Evolutionary conservation across 2,329 filamentous ascomycete species (phyloP).

Genomic region (Atkinsonella hypoxylon): DNA sequence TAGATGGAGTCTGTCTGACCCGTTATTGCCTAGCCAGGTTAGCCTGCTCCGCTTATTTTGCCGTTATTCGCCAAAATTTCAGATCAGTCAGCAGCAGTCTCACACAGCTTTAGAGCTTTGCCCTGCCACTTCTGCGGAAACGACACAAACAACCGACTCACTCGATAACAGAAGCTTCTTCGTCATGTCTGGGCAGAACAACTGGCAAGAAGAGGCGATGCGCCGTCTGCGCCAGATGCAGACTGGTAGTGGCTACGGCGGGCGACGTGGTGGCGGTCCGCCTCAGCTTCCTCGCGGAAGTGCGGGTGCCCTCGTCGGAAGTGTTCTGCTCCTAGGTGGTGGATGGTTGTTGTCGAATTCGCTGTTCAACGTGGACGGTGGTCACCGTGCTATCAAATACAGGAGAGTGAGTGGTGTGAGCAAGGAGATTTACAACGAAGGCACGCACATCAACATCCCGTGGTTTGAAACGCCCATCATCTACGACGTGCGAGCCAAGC

Average conservation of each 20-base stretch:
- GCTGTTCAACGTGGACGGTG: conserved; percentile 83
- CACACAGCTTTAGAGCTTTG: background rate
- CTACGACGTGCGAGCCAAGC: conserved; percentile 97
- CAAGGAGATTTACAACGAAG: conserved; percentile 94
- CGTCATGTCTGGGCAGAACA: conserved; percentile 23
- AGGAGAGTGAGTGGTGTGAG: conserved; percentile 82
- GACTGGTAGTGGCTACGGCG: conserved; percentile 28
- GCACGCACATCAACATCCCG: conserved; percentile 85
- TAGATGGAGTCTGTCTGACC: background rate
- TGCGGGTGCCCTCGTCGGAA: conserved; percentile 27
- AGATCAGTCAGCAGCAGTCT: conserved; percentile 6
- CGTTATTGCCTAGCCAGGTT: background rate
- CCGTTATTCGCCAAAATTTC: background rate
- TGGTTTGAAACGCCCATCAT: conserved; percentile 97
- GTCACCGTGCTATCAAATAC: conserved; percentile 98
- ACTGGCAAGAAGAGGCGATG: conserved; percentile 39
- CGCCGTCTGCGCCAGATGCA: conserved; percentile 38
- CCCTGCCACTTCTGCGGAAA: background rate
- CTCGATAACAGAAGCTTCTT: background rate
- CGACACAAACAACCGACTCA: background rate
- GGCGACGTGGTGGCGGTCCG: conserved; percentile 25
- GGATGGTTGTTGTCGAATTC: conserved; percentile 44
- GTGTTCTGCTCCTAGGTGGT: conserved; percentile 35
- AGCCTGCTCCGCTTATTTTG: too few species aligned
- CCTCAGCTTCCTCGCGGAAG: conserved; percentile 29